phyloP scores from a whole-genome alignment of 768 basidiomycete species.

The Piloderma croceum region DNA sequence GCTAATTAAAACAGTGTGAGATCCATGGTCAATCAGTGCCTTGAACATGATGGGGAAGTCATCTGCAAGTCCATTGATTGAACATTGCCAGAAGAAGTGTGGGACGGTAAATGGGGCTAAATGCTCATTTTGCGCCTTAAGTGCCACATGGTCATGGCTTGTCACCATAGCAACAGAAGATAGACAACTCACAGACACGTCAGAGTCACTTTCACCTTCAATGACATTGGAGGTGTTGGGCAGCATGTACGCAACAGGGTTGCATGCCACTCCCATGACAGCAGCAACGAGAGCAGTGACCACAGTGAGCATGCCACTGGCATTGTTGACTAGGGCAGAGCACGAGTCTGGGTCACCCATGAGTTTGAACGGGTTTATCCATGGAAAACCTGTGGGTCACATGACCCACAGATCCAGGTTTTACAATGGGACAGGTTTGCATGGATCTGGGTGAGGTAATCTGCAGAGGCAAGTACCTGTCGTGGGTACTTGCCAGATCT shows the following conservation, averaged over 20 bases:
- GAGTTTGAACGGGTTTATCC: too few relatives aligned
- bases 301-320: background rate
- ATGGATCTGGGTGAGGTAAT: too few relatives aligned
- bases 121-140: too few relatives aligned
- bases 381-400: too few relatives aligned
- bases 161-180: too few relatives aligned
- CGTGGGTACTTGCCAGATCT: too few relatives aligned
- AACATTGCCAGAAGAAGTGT: conserved; percentile 9
- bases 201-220: background rate
- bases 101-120: background rate
- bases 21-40: conserved; percentile 23
- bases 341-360: conserved; percentile 8
- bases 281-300: too few relatives aligned
- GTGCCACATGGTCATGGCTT: too few relatives aligned
- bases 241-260: background rate
- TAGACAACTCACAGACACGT: background rate
- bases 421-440: too few relatives aligned
- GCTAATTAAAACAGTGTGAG: conserved; percentile 21
- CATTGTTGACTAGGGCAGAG: background rate
- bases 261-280: background rate
- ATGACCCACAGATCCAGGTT: too few relatives aligned
- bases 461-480: too few relatives aligned
- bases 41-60: background rate
- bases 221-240: too few relatives aligned
- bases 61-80: conserved; percentile 2